phyloP scores from a whole-genome alignment of 2,329 filamentous ascomycete genomes.

The Rachicladosporium sp. region DNA sequence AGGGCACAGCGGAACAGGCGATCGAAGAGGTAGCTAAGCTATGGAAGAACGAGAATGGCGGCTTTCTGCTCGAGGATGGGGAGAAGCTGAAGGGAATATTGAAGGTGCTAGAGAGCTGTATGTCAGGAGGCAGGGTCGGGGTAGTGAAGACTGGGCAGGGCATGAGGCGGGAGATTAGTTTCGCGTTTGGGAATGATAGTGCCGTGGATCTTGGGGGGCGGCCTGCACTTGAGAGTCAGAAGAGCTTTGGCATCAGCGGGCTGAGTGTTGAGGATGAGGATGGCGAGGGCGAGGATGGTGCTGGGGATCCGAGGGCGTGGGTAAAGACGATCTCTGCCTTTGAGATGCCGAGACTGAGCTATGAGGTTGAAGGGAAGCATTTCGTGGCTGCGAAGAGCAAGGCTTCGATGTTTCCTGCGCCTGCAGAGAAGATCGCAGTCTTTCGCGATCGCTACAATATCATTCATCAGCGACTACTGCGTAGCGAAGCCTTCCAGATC shows the following conservation, averaged over 20 bases:
- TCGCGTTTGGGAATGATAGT: slow-evolving; percentile 43
- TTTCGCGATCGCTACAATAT: slow-evolving; percentile 88
- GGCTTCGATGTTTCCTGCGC: slow-evolving; percentile 49
- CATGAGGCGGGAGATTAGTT: slow-evolving; percentile 51
- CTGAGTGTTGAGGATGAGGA: slow-evolving; percentile 44
- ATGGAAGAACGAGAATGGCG: slow-evolving; percentile 84
- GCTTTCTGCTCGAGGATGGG: slow-evolving; percentile 76
- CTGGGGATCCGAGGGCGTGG: slow-evolving; percentile 66
- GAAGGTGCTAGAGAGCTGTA: slow-evolving; percentile 71
- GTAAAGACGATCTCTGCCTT: slow-evolving; percentile 73
- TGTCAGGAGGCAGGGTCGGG: slow-evolving; percentile 68
- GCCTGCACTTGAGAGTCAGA: too few species aligned
- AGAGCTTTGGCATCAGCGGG: slow-evolving; percentile 46
- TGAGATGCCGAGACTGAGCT: slow-evolving; percentile 68
- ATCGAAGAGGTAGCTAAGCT: slow-evolving; percentile 80
- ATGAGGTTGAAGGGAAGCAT: slow-evolving; percentile 73
- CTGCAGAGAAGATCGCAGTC: slow-evolving; percentile 68
- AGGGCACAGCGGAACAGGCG: slow-evolving; percentile 82
- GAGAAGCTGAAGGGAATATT: slow-evolving; percentile 67
- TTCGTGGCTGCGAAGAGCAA: slow-evolving; percentile 54
- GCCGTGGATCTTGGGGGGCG: slow-evolving; percentile 29
- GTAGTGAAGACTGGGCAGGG: slow-evolving; percentile 27
- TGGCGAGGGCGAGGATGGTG: slow-evolving; percentile 46
- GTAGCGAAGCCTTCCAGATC: slow-evolving; percentile 85
- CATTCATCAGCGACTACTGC: slow-evolving; percentile 79